phyloP scores from a whole-genome alignment of 257 asterid genomes.

The Solanum rostratum region DNA sequence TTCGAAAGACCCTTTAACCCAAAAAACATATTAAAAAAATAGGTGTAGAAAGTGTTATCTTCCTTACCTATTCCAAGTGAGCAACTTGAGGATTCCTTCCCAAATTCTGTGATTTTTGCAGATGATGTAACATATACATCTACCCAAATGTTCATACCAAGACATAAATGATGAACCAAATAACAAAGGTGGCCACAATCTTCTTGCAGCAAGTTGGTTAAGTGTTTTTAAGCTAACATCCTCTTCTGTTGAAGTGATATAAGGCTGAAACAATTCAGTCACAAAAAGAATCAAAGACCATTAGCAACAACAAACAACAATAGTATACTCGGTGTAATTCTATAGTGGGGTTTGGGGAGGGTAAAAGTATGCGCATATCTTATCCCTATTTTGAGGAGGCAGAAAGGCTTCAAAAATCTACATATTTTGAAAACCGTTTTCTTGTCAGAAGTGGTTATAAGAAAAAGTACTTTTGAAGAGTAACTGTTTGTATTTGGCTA shows the following conservation, averaged over 20 bases:
- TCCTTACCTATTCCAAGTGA: conserved; percentile 38
- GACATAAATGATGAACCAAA: conserved; percentile 80
- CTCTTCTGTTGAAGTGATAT: conserved; percentile 34
- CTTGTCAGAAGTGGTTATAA: too few relatives aligned
- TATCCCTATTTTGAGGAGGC: background rate
- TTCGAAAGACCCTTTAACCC: too few relatives aligned
- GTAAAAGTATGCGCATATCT: background rate
- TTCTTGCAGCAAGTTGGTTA: conserved; percentile 33
- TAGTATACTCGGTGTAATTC: background rate
- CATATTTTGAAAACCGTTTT: background rate
- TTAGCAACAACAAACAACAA: background rate
- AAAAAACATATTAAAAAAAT: background rate
- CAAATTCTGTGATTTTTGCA: conserved; percentile 63
- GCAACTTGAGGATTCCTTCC: conserved; percentile 49
- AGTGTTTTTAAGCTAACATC: conserved; percentile 39
- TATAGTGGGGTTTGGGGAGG: background rate
- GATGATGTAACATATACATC: conserved; percentile 51
- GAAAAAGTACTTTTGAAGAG: background rate
- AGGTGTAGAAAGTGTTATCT: background rate
- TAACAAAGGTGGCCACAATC: conserved; percentile 65
- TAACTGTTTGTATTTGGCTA: background rate
- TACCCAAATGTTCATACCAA: conserved; percentile 89
- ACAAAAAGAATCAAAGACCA: background rate
- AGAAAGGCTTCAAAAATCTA: background rate
- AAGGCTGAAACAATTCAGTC: conserved; percentile 35